Percentiles rank a stretch among this genome's conserved stretches.
Conservation (phyloP, 2,329 filamentous ascomycete genomes). For the Emmonsia crescens region DNA sequence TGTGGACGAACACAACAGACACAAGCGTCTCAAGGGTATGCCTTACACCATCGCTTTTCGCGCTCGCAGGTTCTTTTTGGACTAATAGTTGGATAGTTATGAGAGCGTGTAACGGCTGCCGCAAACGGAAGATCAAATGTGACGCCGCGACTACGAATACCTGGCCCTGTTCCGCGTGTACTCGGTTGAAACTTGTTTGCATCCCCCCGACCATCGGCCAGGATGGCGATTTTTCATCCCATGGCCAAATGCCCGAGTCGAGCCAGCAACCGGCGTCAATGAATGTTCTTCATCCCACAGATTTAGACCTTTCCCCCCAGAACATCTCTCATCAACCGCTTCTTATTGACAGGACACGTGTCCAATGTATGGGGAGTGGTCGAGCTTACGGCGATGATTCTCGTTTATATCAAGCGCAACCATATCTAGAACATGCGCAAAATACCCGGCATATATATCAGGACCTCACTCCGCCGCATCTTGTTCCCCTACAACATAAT, state of each 20-base stretch:
- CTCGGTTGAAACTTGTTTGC: conserved; percentile 83
- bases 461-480: conserved; percentile 18
- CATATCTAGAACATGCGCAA: conserved; percentile 23
- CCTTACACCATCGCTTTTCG: not conserved
- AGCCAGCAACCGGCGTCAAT: conserved; percentile 4
- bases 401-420: conserved; percentile 28
- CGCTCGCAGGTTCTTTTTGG: not conserved
- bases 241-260: conserved; percentile 21
- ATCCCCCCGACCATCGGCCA: conserved; percentile 75
- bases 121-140: conserved; percentile 94
- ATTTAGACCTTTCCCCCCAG: conserved; percentile 24
- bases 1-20: conserved; percentile 95
- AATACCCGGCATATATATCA: conserved; percentile 22
- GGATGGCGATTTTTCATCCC: conserved; percentile 42
- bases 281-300: not conserved
- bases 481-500: not conserved
- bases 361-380: conserved; percentile 6
- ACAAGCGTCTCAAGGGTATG: conserved; percentile 88
- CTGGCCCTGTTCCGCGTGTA: conserved; percentile 93
- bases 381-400: conserved; percentile 32
- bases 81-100: conserved; percentile 53
- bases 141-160: conserved; percentile 94
- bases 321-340: conserved; percentile 41
- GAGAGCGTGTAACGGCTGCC: conserved; percentile 92
- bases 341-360: conserved; percentile 6